Conservation (phyloP, 1,284 basidiomycete genomes). For the Cystobasidium pallidum region DNA sequence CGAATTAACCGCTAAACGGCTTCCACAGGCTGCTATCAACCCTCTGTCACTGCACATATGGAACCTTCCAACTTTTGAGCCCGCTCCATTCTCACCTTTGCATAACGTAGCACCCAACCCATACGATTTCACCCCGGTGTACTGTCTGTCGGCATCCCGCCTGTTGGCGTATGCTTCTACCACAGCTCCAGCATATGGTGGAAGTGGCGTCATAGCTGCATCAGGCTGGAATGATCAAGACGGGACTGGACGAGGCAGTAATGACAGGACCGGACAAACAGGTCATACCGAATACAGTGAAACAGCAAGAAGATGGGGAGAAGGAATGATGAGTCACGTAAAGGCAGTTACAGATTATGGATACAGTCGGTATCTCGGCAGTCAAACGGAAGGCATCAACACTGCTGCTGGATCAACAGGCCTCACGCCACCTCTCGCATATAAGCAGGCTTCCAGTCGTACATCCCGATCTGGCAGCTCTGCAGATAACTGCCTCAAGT, state of each 20-base stretch:
- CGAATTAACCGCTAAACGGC: no score
- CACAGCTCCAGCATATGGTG: neutral
- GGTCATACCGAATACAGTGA: conserved; percentile 27
- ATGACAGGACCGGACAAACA: neutral
- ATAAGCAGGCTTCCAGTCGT: neutral
- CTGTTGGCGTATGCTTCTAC: conserved; percentile 32
- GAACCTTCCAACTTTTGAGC: conserved; percentile 3
- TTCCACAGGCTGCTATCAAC: conserved; percentile 17
- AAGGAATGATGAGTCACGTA: conserved; percentile 48
- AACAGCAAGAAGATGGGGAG: conserved; percentile 46
- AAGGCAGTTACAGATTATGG: conserved; percentile 48
- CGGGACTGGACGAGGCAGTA: neutral
- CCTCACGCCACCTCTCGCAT: conserved; percentile 14
- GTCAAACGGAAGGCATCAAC: neutral
- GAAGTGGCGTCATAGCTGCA: conserved; percentile 40
- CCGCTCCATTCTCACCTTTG: conserved; percentile 31
- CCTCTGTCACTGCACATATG: conserved; percentile 27
- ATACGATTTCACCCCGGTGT: conserved; percentile 24
- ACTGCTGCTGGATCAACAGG: conserved; percentile 16
- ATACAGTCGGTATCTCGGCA: conserved; percentile 36
- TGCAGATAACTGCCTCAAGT: conserved; percentile 37
- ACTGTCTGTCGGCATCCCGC: conserved; percentile 21
- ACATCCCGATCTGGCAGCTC: conserved; percentile 3
- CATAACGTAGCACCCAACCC: conserved; percentile 24
- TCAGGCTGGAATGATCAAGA: conserved; percentile 18